These are phyloP conservation scores for Venturia pyrina DNA, from an alignment of 2,329 filamentous ascomycete genomes.

Conservation along the genomic window DNA sequence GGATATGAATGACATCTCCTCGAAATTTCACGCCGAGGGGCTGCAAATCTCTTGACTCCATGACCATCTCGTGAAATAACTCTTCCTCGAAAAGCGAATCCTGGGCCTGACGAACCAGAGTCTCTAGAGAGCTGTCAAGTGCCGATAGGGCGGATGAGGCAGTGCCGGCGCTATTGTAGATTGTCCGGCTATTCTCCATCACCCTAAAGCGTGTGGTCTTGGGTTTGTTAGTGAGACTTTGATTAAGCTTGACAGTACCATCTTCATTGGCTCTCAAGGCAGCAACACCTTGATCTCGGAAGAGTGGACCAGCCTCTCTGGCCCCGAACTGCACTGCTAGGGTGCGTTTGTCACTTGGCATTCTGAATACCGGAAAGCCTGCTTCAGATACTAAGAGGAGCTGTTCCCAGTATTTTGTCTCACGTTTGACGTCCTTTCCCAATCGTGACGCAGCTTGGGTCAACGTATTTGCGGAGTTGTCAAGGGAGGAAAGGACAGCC, in stretches of 20 bases:
- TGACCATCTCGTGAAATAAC: conserved; percentile 78
- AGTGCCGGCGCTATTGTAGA: conserved; percentile 42
- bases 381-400: conserved; percentile 70
- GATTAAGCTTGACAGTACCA: conserved; percentile 67
- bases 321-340: conserved; percentile 87
- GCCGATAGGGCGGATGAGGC: conserved; percentile 19
- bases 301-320: conserved; percentile 55
- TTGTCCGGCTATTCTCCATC: conserved; percentile 44
- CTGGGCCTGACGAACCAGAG: conserved; percentile 62
- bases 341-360: conserved; percentile 62
- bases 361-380: conserved; percentile 75
- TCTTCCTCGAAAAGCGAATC: conserved; percentile 78
- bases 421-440: conserved; percentile 65
- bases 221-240: conserved; percentile 44
- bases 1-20: conserved; percentile 26
- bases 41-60: conserved; percentile 63
- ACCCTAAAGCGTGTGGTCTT: conserved; percentile 60
- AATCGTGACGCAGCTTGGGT: conserved; percentile 62
- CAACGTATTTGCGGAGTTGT: conserved; percentile 63
- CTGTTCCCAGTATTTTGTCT: conserved; percentile 83
- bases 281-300: conserved; percentile 65
- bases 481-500: conserved; percentile 70
- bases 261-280: conserved; percentile 65
- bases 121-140: conserved; percentile 52
- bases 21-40: conserved; percentile 19